Conservation (phyloP, 2,329 filamentous ascomycete species). For the Emergomyces orientalis region DNA sequence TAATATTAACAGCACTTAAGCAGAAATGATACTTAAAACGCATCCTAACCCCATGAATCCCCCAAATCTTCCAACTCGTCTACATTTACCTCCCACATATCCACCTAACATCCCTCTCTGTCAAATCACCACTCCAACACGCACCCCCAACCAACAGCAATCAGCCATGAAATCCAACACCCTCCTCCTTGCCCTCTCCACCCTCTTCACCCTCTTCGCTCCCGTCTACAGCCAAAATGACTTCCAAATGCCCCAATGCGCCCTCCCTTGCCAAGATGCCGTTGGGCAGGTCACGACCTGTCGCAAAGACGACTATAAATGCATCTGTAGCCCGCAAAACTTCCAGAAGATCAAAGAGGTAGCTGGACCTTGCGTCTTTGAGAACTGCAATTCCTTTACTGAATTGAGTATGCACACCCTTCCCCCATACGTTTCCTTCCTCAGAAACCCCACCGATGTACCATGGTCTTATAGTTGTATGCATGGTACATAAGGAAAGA, state of each 20-base stretch:
- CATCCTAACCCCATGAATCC: not conserved
- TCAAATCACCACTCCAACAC: no score
- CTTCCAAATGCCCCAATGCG: not conserved
- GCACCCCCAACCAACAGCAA: not conserved
- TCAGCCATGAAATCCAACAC: not conserved
- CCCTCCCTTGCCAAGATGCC: not conserved
- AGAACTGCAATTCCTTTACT: not conserved
- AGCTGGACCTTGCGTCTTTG: not conserved
- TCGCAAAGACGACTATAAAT: not conserved
- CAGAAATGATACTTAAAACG: not conserved
- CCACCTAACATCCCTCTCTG: not conserved
- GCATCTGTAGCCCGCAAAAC: not conserved
- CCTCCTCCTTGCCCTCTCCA: not conserved
- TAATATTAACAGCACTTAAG: not conserved
- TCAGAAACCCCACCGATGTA: no score
- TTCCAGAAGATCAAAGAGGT: not conserved
- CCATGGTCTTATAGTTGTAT: no score
- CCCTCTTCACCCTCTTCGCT: not conserved
- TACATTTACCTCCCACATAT: not conserved
- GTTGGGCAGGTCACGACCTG: not conserved
- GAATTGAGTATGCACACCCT: not conserved
- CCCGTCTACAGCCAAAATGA: not conserved
- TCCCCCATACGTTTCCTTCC: no score
- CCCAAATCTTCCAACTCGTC: not conserved
- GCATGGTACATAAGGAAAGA: no score